Percentiles rank a stretch among this genome's conserved stretches.
phyloP scores from a whole-genome alignment of 176 grass and related monocot species.

The Aechmea fasciata region DNA sequence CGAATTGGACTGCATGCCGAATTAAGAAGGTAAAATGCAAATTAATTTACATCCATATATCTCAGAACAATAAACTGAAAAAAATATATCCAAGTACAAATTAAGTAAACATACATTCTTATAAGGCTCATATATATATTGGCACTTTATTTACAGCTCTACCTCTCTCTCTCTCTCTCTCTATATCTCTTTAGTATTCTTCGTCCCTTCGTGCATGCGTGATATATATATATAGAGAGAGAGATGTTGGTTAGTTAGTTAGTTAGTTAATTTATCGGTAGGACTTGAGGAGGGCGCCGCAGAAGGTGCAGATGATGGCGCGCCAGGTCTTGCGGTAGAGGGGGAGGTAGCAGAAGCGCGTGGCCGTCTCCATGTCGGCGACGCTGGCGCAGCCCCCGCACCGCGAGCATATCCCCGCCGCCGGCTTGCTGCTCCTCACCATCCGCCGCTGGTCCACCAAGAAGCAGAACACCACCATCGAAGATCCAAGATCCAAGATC shows the following conservation, averaged over 20 bases:
- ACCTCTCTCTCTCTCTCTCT: not conserved
- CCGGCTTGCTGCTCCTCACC: constrained; percentile 98
- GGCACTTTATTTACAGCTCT: not conserved
- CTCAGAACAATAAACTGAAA: too few species aligned
- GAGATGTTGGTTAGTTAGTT: constrained; percentile 6
- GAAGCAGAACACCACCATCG: constrained; percentile 94
- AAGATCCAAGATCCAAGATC: not conserved
- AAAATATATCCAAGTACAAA: too few species aligned
- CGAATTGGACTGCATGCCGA: too few species aligned
- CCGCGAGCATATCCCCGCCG: constrained; percentile 93
- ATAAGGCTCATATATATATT: not conserved
- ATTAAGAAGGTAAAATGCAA: too few species aligned
- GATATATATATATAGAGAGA: not conserved
- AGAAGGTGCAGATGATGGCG: constrained; percentile 98
- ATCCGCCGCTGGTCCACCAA: constrained; percentile 81
- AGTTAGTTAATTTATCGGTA: constrained; percentile 41
- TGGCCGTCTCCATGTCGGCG: constrained; percentile 94
- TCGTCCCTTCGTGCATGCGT: not conserved
- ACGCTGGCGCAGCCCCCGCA: constrained; percentile 91
- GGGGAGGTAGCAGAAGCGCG: constrained; percentile 79
- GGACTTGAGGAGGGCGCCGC: constrained; percentile 97
- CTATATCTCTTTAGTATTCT: not conserved
- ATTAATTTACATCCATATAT: too few species aligned
- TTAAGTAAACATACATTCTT: not conserved
- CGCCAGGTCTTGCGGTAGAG: constrained; percentile 77